Conservation (phyloP, 2,329 filamentous ascomycete species). For the Cercospora sp. region DNA sequence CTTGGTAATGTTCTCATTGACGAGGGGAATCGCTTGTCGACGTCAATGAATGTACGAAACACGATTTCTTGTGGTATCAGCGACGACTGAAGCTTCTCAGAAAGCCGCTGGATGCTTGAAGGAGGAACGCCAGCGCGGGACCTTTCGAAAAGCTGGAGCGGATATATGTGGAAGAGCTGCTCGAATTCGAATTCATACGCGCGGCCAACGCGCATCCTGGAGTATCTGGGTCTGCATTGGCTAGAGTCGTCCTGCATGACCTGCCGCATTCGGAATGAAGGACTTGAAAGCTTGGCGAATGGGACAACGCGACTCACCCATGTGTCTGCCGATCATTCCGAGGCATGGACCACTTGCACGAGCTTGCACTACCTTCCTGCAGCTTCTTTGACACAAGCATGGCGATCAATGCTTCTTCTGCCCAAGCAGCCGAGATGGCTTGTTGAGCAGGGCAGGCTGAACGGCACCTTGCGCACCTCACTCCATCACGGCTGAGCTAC, state of each 20-base stretch:
- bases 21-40: too few relatives aligned
- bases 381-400: slow-evolving; percentile 7
- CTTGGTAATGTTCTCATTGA: too few relatives aligned
- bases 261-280: slow-evolving; percentile 8
- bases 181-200: not conserved
- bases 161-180: not conserved
- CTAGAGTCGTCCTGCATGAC: not conserved
- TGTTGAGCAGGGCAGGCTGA: not conserved
- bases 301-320: not conserved
- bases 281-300: slow-evolving; percentile 17
- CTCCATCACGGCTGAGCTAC: not conserved
- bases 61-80: not conserved
- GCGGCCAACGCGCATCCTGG: too few relatives aligned
- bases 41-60: too few relatives aligned
- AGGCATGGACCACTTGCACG: slow-evolving; percentile 12
- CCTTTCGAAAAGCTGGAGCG: not conserved
- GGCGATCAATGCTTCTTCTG: slow-evolving; percentile 19
- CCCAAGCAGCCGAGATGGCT: not conserved
- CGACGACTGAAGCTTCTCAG: not conserved
- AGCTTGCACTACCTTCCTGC: slow-evolving; percentile 4
- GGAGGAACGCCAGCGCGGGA: not conserved
- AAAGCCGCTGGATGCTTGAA: not conserved
- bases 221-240: not conserved
- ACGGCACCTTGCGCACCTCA: not conserved
- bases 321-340: slow-evolving; percentile 24